Evolutionary conservation across 2,329 filamentous ascomycete species (phyloP).

Genomic region (Phoma sp.): DNA sequence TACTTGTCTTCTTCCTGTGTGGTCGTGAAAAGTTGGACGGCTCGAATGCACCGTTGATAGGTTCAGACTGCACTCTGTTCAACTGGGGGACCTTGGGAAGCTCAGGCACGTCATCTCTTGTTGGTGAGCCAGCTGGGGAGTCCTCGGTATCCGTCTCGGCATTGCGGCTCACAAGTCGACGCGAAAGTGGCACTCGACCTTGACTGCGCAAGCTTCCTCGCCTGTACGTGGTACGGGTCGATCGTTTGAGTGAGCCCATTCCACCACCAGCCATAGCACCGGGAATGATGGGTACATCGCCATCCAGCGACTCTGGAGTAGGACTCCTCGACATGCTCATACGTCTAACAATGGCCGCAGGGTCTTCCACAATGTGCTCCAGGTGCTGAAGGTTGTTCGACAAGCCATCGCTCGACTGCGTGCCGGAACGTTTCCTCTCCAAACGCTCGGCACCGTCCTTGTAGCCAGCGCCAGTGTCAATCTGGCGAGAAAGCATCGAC

Average conservation of each 20-base stretch:
- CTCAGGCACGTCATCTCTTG: constrained; percentile 49
- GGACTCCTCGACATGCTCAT: constrained; percentile 61
- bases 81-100: constrained; percentile 54
- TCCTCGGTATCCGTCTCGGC: constrained; percentile 67
- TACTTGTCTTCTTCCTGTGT: constrained; percentile 37
- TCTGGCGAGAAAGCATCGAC: constrained; percentile 92
- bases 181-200: constrained; percentile 76
- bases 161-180: constrained; percentile 67
- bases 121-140: constrained; percentile 57
- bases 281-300: constrained; percentile 84
- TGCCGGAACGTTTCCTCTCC: constrained; percentile 71
- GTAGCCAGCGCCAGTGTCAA: constrained; percentile 78
- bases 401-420: constrained; percentile 58
- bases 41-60: constrained; percentile 52
- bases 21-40: constrained; percentile 67
- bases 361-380: constrained; percentile 83
- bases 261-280: constrained; percentile 72
- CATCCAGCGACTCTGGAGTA: constrained; percentile 52
- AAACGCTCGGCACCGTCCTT: constrained; percentile 83
- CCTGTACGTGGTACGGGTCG: constrained; percentile 89
- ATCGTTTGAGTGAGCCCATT: constrained; percentile 80
- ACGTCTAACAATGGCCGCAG: constrained; percentile 72
- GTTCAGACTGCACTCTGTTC: constrained; percentile 72
- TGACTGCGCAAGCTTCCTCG: constrained; percentile 84
- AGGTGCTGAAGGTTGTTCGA: constrained; percentile 69